These are phyloP conservation scores for Cryptococcus wingfieldii DNA, from an alignment of 1,284 basidiomycete species.

Conservation along the genomic window DNA sequence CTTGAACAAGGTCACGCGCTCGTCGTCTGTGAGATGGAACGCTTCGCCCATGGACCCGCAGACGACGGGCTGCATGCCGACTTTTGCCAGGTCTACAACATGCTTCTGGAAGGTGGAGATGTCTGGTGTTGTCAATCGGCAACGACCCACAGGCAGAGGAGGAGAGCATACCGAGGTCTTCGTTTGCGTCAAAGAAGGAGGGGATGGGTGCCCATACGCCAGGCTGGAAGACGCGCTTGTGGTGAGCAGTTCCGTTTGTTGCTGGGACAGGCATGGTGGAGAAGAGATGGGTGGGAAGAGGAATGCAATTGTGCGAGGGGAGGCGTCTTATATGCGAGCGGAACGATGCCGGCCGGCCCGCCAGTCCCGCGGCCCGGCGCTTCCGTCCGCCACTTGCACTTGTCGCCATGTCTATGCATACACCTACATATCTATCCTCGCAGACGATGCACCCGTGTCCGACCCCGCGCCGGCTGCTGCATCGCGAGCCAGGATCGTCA, in stretches of 20 bases:
- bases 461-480: not conserved
- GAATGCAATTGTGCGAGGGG: not conserved
- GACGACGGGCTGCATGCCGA: conserved; percentile 70
- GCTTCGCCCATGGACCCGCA: conserved; percentile 62
- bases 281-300: not conserved
- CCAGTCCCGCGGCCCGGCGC: too few relatives aligned
- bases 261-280: conserved; percentile 2
- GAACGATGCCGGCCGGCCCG: too few relatives aligned
- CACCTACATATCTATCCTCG: conserved; percentile 8
- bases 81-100: conserved; percentile 63
- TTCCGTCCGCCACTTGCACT: too few relatives aligned
- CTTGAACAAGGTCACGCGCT: conserved; percentile 66
- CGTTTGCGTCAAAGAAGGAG: conserved; percentile 72
- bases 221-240: conserved; percentile 59
- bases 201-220: conserved; percentile 83
- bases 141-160: not conserved
- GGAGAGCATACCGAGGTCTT: conserved; percentile 67
- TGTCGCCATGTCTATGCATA: too few relatives aligned
- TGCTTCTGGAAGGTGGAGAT: conserved; percentile 68
- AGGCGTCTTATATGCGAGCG: not conserved
- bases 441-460: conserved; percentile 9
- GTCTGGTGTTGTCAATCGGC: conserved; percentile 57
- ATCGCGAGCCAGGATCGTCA: conserved; percentile 19
- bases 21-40: conserved; percentile 68
- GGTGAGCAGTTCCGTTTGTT: conserved; percentile 21